These are phyloP conservation scores for Ascoidea asiatica DNA, from an alignment of 805 yeast species.

Conservation along the genomic window DNA sequence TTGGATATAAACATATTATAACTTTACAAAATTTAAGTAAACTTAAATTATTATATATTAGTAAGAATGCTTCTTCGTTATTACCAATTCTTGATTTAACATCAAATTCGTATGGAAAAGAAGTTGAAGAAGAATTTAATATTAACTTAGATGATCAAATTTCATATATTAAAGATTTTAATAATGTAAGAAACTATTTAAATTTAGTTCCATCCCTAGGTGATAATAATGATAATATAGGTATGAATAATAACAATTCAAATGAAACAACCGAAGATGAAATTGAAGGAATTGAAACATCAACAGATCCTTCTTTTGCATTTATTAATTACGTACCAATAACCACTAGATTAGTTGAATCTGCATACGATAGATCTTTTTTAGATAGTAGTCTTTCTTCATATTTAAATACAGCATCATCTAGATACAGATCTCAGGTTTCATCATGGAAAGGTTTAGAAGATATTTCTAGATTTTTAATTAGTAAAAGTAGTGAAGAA, in stretches of 20 bases:
- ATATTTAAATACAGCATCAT: slow-evolving; percentile 8
- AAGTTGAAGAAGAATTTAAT: slow-evolving; percentile 3
- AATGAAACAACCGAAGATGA: slow-evolving; percentile 14
- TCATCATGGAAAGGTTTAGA: slow-evolving; percentile 26
- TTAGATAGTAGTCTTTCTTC: slow-evolving; percentile 19
- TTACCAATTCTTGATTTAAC: neutral
- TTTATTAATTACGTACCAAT: slow-evolving; percentile 80
- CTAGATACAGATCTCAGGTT: slow-evolving; percentile 12
- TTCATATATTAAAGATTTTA: slow-evolving; percentile 22
- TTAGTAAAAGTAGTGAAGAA: slow-evolving; percentile 22
- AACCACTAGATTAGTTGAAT: slow-evolving; percentile 52
- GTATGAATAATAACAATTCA: neutral
- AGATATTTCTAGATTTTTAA: slow-evolving; percentile 19
- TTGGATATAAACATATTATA: slow-evolving; percentile 43
- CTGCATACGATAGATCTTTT: slow-evolving; percentile 45
- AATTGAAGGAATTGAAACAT: slow-evolving; percentile 21
- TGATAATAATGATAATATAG: slow-evolving; percentile 10
- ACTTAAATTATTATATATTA: slow-evolving; percentile 30
- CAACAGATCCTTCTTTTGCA: slow-evolving; percentile 42
- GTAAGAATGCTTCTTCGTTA: slow-evolving; percentile 13
- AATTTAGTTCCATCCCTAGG: slow-evolving; percentile 29
- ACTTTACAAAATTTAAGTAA: slow-evolving; percentile 35
- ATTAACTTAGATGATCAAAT: slow-evolving; percentile 16
- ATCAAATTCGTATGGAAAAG: neutral
- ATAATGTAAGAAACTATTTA: slow-evolving; percentile 24